Evolutionary conservation across 768 basidiomycete species (phyloP), one percentile per base, ranked within the genome.

Genomic region (Mycena rebaudengoi): DNA sequence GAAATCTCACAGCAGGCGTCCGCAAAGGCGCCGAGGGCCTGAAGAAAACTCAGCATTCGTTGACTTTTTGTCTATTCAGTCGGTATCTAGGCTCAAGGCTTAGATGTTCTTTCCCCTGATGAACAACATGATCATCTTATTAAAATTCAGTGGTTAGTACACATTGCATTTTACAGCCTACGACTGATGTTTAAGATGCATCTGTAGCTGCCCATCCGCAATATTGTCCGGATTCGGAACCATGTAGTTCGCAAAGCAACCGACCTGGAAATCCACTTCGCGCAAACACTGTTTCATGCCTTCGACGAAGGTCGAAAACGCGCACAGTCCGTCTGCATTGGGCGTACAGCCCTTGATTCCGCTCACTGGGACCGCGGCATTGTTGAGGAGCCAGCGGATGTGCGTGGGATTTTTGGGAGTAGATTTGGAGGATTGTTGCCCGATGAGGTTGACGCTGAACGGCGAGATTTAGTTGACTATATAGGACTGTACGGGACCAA

Each of bases 331-430:
- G 51, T 88, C 80, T 21, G 78, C 76, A 66, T 87, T 80, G 14
- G 75, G 70, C 1, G 78, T 81, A 69, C 91, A 94, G 18, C 88
- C 89, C 4, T 78, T 77, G 53, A 93, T 80, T 7, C 88, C 86
- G 2, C 85, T 88, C 18, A 92, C 80, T 1, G 92, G 91, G 6
- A 89, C 81, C 2, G 88, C 86, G 0, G 84, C 92, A 68, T 94
- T 91, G 71, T 94, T 94, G 68, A 93, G 78, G 50, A 93, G 82
- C 75, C 91, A 82, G 8, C 91, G 65, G 56, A 67, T 62, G 51
- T 67, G 61, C 8, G 61, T 67, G n/a, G 65, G 44, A 7, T 26
- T 18, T 39, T 41, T 16, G 16, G 41, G n/a, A 13, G 37, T 12
- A n/a, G n/a, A 35, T 30, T 13, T 28, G 18, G 46, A 14, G 21